Base-by-base conservation (phyloP, 192 early-diverging fungal species). In the Fimicolochytrium jonesii region DNA sequence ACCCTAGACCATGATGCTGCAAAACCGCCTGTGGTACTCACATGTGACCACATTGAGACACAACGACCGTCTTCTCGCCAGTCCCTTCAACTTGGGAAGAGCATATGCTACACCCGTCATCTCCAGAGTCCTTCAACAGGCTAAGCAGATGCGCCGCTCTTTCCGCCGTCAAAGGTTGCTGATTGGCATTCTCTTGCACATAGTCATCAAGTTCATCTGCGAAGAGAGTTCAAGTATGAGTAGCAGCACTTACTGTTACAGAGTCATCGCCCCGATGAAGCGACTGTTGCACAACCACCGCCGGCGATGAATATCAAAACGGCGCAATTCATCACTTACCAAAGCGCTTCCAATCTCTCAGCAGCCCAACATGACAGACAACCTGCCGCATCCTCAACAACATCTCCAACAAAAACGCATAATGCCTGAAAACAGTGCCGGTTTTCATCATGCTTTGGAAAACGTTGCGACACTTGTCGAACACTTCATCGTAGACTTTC, bases 351-450 rank as follows among this genome's bases (percentile, higher is more conserved):
- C 53, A 32, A 43, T 74, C 55, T 26, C 68, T 70, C 23, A 62
- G 54, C 54, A 83, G 50, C 4, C 48, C 49, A 15, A 71, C 63
- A 57, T 83, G 81, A 11, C 59, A 68, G 22, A 69, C 74, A 3
- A 67, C 58, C 50, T 83, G 81, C 26, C 81, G 58, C 61, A 83
- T 51, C 52, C 74, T 23, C 65, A 83, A 47, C 43, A 78, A 68
- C 26, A 78, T 56, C 48, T 80, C 74, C 20, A 83, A 48, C 22
- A 83, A 47, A 28, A 68, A 61, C 10, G 77, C 73, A 45, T 81
- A 80, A 56, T 77, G 50, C 42, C 70, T 64, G 50, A 53, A 60
- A 28, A 53, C 62, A 9, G 42, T 52, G 18, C 62, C 62, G 0
- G 37, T 30, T 6, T 41, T 32, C 3, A 44, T 52, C 31, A 61